phyloP scores from a whole-genome alignment of 495 filamentous ascomycete species.

The Penicillium samsonianum region DNA sequence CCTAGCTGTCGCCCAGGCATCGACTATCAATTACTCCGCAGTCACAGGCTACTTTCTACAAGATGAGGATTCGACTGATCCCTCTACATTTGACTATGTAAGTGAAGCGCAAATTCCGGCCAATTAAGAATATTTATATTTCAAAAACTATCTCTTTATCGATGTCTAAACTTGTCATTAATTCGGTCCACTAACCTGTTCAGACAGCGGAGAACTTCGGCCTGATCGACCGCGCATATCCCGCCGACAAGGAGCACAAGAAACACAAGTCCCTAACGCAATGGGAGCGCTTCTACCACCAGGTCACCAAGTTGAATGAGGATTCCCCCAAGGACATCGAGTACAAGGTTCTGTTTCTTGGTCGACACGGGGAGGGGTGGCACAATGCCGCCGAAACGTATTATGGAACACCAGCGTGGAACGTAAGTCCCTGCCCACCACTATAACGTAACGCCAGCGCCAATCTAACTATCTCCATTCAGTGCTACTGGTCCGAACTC shows the following conservation, averaged over 20 bases:
- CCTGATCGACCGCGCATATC: conserved; percentile 60
- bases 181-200: background rate
- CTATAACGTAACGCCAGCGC: background rate
- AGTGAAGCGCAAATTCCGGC: conserved; percentile 9
- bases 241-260: conserved; percentile 44
- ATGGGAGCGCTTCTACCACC: conserved; percentile 65
- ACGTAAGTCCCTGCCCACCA: conserved; percentile 45
- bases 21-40: conserved; percentile 58
- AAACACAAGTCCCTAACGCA: conserved; percentile 49
- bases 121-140: background rate
- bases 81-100: conserved; percentile 68
- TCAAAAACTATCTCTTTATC: background rate
- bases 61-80: conserved; percentile 63
- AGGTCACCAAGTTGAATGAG: conserved; percentile 57
- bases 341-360: conserved; percentile 72
- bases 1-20: conserved; percentile 26
- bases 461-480: conserved; percentile 2
- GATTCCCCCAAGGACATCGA: conserved; percentile 44
- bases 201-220: conserved; percentile 65
- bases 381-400: conserved; percentile 66
- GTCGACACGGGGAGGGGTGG: conserved; percentile 70
- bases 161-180: background rate
- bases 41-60: conserved; percentile 72
- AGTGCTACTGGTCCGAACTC: conserved; percentile 74
- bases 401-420: conserved; percentile 69